Base-by-base conservation (phyloP, 371 early-diverging fungal genomes). In the Parasitella parasitica region DNA sequence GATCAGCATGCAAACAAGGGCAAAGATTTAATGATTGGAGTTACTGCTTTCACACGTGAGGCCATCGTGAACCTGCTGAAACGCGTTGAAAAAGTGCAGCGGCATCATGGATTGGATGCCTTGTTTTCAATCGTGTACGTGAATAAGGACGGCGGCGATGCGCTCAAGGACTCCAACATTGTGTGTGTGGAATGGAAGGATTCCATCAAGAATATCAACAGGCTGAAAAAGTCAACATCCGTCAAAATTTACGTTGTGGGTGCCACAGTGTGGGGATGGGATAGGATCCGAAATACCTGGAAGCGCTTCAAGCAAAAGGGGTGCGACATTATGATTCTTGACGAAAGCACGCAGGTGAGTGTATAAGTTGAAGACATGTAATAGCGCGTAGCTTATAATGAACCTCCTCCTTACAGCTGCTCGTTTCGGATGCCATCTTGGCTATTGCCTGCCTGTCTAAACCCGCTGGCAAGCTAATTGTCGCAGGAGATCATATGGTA, bases 401-500 rank as follows among this genome's bases (percentile, higher is more conserved):
- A n/a, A n/a, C n/a, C n/a, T n/a, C n/a, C n/a, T 27, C 39, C 6
- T n/a, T 8, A 38, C 22, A 78, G 77, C 49, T 80, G 43, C 64
- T 83, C 50, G 78, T 81, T 4, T 75, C 80, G 15, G 86, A 83
- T 65, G 76, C 84, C 22, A 63, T 77, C 8, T 59, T 84, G 54
- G 84, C 70, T 6, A 72, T 86, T 41, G 71, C 75, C 38, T 76
- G 78, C 46, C 63, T 84, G 4, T 71, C 77, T 15, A 68, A 57
- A 20, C 49, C 75, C 0, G 30, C 36, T 15, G 81, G 84, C 13
- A 73, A 77, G 22, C 63, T 86, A 13, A 70, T 86, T 51, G 71
- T 86, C 16, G 86, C 84, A 24, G 86, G 86, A 13, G 84, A 86
- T 66, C 86, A 86, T 59, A 75, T 86, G 69, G 75, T 74, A 64